phyloP scores from a whole-genome alignment of 2,329 filamentous ascomycete genomes.

The Colletotrichum costaricense region DNA sequence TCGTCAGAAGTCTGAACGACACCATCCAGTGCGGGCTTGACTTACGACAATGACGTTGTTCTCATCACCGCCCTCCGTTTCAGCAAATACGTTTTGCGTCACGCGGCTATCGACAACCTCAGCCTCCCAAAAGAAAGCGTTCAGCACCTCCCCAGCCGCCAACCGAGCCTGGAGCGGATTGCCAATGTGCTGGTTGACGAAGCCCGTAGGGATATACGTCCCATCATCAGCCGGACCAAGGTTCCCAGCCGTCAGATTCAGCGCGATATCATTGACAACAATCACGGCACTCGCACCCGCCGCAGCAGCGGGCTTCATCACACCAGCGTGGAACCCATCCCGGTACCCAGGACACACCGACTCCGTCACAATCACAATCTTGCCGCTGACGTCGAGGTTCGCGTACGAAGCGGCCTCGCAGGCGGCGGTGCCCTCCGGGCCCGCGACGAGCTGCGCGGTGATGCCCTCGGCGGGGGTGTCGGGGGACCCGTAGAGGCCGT shows the following conservation, averaged over 20 bases:
- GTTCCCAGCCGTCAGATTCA: conserved; percentile 44
- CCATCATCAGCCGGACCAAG: conserved; percentile 42
- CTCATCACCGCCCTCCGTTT: conserved; percentile 56
- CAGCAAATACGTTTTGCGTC: conserved; percentile 57
- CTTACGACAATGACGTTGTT: conserved; percentile 50
- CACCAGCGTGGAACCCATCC: conserved; percentile 43
- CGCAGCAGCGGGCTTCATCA: conserved; percentile 42
- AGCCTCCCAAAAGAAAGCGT: conserved; percentile 48
- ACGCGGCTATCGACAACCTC: conserved; percentile 50
- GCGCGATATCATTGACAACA: conserved; percentile 44
- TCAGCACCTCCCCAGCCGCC: conserved; percentile 45
- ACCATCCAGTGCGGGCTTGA: rapidly evolving
- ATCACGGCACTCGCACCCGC: conserved; percentile 46
- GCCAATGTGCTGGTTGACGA: conserved; percentile 46
- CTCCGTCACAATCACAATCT: conserved; percentile 47
- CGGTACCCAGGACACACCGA: conserved; percentile 43
- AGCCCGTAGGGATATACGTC: conserved; percentile 42
- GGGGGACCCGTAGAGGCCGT: conserved; percentile 45
- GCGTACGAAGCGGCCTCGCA: conserved; percentile 43
- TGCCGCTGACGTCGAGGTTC: conserved; percentile 41
- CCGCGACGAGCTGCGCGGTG: conserved; percentile 41
- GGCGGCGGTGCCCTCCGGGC: conserved; percentile 40
- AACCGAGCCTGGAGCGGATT: conserved; percentile 44
- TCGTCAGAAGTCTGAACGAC: not conserved
- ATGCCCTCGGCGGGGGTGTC: conserved; percentile 45